Base-by-base conservation (phyloP, 2,329 filamentous ascomycete species). In the Dichotomopilus funicola region DNA sequence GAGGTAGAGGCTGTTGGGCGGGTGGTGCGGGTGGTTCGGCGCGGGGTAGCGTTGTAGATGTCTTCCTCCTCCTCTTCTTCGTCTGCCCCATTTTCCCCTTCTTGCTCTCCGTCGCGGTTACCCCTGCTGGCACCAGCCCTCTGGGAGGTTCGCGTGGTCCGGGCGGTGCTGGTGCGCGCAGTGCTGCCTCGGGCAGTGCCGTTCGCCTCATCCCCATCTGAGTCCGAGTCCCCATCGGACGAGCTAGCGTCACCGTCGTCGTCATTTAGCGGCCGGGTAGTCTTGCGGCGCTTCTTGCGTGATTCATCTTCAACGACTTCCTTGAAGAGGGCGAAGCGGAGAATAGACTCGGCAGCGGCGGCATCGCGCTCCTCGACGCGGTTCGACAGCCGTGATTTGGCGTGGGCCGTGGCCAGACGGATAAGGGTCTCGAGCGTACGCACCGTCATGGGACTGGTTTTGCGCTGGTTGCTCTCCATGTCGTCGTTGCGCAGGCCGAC, bases 401-500 rank as follows among this genome's bases (percentile, higher is more conserved):
- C 94, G 65, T 99, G 94, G 1, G 94, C 94, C 0, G 92, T 97
- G 5, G 94, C 89, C 13, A 99, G 79, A 84, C 94, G 94, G 68
- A 99, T 97, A n/a, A 99, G 80, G 0, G 94, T 99, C 72, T 99
- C 94, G 12, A 99, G 78, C 2, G 92, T 97, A 85, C 94, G 89
- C 6, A 96, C 92, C 8, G 94, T 99, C 78, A 99, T 89, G 4
- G 94, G 94, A 43, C 88, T 92, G 0, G 94, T 99, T 64, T 91
- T 87, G 64, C 94, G 85, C 71, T 96, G 89, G 67, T 96, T 96
- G 55, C 91, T 88, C 66, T 95, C 88, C 74, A 99, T 86, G 68
- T 97, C 92, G 65, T 99, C 94, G 69, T 99, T 99, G 62, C 94
- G 85, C 19, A 99, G 79, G 8, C 89, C 88, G 38, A 95, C 94